Percentiles rank a stretch among this genome's conserved stretches.
phyloP scores from a whole-genome alignment of 306 rosid genomes.

The Neltuma alba region DNA sequence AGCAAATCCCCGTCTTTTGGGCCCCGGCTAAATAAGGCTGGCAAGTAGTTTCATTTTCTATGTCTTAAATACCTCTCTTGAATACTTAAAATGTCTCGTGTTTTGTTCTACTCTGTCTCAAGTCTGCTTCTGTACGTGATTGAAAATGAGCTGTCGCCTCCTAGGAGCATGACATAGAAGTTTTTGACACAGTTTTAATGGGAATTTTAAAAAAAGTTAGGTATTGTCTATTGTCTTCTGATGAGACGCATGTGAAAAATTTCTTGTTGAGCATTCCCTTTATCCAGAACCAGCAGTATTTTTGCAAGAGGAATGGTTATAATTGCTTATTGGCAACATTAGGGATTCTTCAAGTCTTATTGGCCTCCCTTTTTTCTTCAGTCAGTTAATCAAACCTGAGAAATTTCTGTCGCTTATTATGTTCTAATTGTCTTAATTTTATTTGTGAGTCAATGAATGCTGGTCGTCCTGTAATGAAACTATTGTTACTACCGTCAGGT shows the following conservation, averaged over 20 bases:
- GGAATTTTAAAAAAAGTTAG: neutral
- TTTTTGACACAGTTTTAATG: too few species aligned
- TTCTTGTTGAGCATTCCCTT: neutral
- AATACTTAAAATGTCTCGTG: neutral
- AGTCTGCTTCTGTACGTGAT: neutral
- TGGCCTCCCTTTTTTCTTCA: neutral
- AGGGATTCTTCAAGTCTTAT: neutral
- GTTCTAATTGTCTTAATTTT: neutral
- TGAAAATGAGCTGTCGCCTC: neutral
- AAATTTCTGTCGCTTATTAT: neutral
- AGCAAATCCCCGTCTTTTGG: conserved; percentile 82
- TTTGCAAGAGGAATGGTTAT: neutral
- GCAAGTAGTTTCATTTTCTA: conserved; percentile 35
- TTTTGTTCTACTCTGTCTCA: too few species aligned
- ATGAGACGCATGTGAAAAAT: neutral
- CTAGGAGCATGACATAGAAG: neutral
- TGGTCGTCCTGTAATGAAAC: neutral
- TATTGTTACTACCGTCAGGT: neutral
- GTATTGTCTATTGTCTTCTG: neutral
- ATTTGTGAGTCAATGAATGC: neutral
- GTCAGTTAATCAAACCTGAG: neutral
- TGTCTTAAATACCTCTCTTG: neutral
- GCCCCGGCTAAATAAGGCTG: conserved; percentile 75
- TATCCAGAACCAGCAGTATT: neutral
- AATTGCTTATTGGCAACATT: neutral